phyloP scores from a whole-genome alignment of 768 basidiomycete genomes.

The Dacryopinax spathularia region DNA sequence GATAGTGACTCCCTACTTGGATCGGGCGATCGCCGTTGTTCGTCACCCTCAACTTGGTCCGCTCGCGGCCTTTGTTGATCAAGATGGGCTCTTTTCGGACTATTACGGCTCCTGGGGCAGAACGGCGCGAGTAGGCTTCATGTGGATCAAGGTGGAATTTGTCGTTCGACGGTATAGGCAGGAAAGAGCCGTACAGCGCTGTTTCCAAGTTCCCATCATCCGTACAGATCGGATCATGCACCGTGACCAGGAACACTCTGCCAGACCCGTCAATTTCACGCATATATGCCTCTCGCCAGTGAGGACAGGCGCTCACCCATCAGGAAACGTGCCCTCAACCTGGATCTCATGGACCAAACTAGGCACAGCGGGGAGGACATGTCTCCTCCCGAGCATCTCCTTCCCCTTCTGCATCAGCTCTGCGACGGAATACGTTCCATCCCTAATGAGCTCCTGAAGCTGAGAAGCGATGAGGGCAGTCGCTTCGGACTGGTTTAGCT shows the following conservation, averaged over 20 bases:
- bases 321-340: conserved; percentile 82
- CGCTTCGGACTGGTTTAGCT: conserved; percentile 76
- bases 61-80: conserved; percentile 60
- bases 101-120: conserved; percentile 63
- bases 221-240: conserved; percentile 87
- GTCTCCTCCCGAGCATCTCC: conserved; percentile 68
- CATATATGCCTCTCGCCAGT: neutral
- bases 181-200: conserved; percentile 91
- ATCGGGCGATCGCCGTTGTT: conserved; percentile 90
- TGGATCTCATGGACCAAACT: conserved; percentile 71
- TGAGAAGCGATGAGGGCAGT: conserved; percentile 81
- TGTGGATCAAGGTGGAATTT: conserved; percentile 47
- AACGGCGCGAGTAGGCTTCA: conserved; percentile 36
- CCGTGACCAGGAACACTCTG: conserved; percentile 90
- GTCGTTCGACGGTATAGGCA: conserved; percentile 57
- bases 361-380: conserved; percentile 74
- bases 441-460: conserved; percentile 85
- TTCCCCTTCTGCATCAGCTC: conserved; percentile 93
- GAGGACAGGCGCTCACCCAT: conserved; percentile 43
- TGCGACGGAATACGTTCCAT: conserved; percentile 72
- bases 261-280: neutral
- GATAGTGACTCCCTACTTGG: conserved; percentile 91
- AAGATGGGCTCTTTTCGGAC: conserved; percentile 48
- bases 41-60: conserved; percentile 58
- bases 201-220: conserved; percentile 59